A percentile compares a stretch with the other conserved stretches of the same genome.
Conservation (phyloP, 2,329 filamentous ascomycete genomes). For the Hirsutella rhossiliensis region DNA sequence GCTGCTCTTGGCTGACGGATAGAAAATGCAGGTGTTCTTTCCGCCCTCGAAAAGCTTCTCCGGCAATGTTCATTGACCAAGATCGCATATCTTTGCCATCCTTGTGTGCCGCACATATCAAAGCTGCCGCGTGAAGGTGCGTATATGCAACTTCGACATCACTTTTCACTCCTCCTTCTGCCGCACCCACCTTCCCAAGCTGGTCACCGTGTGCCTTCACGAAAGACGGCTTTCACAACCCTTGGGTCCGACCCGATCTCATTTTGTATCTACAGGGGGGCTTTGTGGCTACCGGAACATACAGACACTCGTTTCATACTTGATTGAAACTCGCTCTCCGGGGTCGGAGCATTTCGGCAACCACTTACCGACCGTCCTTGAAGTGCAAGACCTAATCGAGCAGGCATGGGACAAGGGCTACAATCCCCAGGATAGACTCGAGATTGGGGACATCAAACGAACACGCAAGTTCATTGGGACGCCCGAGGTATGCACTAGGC, state of each 20-base stretch:
- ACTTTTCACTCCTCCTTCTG: too few species aligned
- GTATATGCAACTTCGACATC: background rate
- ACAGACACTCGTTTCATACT: conserved; percentile 77
- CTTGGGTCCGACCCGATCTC: background rate
- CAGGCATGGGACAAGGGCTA: conserved; percentile 78
- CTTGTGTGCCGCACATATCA: conserved; percentile 64
- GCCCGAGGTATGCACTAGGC: conserved; percentile 50
- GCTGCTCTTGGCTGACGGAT: background rate
- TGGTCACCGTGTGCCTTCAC: too few species aligned
- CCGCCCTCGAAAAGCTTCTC: conserved; percentile 50
- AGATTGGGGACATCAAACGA: conserved; percentile 79
- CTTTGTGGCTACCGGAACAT: conserved; percentile 96
- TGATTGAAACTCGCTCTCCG: conserved; percentile 44
- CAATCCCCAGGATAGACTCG: conserved; percentile 58
- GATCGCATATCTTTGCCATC: conserved; percentile 70
- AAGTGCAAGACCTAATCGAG: conserved; percentile 80
- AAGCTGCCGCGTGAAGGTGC: conserved; percentile 65
- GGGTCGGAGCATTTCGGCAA: conserved; percentile 49
- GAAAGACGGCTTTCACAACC: too few species aligned
- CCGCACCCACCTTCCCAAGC: too few species aligned
- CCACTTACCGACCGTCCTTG: conserved; percentile 61
- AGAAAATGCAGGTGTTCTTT: conserved; percentile 36
- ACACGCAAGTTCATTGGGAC: conserved; percentile 95
- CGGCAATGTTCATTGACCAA: conserved; percentile 49
- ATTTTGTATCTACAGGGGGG: conserved; percentile 42